phyloP scores from a whole-genome alignment of 148 eudicot genomes.

The Oxyria digyna region DNA sequence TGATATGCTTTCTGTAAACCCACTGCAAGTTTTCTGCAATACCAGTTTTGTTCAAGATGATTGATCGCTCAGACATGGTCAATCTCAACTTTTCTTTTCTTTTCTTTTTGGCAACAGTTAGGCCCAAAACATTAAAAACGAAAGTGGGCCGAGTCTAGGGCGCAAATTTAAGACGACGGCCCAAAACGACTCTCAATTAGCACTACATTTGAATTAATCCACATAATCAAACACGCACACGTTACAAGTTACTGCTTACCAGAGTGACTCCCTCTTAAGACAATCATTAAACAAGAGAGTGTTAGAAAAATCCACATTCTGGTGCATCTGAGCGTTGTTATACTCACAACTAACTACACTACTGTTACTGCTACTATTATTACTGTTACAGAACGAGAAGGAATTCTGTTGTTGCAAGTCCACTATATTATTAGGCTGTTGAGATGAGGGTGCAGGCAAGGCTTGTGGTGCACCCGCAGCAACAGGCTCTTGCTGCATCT shows the following conservation, averaged over 20 bases:
- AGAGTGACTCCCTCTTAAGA: conserved; percentile 63
- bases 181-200: no score
- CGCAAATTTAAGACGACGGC: no score
- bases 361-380: conserved; percentile 3
- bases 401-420: neutral
- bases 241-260: conserved; percentile 12
- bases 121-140: no score
- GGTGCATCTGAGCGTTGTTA: conserved; percentile 14
- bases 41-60: no score
- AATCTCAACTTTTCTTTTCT: no score
- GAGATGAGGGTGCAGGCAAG: neutral
- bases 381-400: neutral
- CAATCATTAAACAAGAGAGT: conserved; percentile 43
- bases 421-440: no score
- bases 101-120: no score
- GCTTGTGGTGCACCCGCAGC: neutral
- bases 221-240: neutral
- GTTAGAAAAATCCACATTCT: conserved; percentile 32
- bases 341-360: conserved; percentile 2
- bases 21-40: no score
- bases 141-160: no score
- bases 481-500: conserved; percentile 52
- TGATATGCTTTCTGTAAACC: no score
- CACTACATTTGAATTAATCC: neutral
- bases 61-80: no score